These are phyloP conservation scores for Rusavskia elegans DNA, from an alignment of 495 filamentous ascomycete species.

Conservation along the genomic window DNA sequence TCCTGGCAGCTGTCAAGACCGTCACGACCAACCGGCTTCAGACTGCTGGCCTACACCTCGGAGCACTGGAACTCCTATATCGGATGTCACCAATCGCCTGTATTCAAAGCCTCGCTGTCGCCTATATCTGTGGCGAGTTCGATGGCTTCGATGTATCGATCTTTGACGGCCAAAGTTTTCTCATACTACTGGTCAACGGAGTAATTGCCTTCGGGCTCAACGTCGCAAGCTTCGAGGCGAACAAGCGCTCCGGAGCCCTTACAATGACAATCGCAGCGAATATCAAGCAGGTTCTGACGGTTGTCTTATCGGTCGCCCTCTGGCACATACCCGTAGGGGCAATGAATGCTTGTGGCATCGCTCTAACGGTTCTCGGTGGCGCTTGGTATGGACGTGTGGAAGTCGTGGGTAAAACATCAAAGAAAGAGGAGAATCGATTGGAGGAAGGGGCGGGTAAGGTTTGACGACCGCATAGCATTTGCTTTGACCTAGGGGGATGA, in stretches of 20 bases:
- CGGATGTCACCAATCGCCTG: conserved; percentile 39
- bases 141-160: background rate
- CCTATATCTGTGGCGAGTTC: conserved; percentile 28
- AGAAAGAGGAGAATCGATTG: background rate
- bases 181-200: conserved; percentile 27
- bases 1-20: conserved; percentile 39
- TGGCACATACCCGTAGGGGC: conserved; percentile 30
- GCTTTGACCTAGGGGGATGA: background rate
- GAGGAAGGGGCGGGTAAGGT: background rate
- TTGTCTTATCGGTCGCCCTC: conserved; percentile 32
- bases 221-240: conserved; percentile 35
- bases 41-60: conserved; percentile 31
- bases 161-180: background rate
- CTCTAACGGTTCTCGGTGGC: background rate
- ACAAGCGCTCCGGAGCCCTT: conserved; percentile 37
- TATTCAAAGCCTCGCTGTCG: conserved; percentile 30
- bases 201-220: conserved; percentile 36
- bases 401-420: background rate
- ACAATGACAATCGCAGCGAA: conserved; percentile 42
- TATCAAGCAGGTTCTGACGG: conserved; percentile 40
- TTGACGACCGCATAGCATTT: background rate
- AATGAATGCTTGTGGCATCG: conserved; percentile 18
- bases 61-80: conserved; percentile 34
- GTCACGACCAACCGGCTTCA: conserved; percentile 39
- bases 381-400: conserved; percentile 1